phyloP scores from a whole-genome alignment of 108 stramenopile genomes.

The Cyclostephanos invisitatus region DNA sequence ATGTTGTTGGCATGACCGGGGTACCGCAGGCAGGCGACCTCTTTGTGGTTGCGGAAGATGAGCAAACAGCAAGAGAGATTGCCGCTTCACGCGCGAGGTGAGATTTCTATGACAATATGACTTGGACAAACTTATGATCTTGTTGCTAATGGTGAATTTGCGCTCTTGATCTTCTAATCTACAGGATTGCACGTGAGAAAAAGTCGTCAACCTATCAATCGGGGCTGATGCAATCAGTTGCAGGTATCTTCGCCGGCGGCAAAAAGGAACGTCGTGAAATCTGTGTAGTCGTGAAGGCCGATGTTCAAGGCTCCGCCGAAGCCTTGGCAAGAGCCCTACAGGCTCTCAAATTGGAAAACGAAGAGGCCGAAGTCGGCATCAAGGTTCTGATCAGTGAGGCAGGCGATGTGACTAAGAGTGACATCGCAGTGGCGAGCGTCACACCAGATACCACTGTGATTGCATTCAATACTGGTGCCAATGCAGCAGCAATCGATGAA shows the following conservation, averaged over 20 bases:
- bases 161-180: slow-evolving; percentile 6
- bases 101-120: slow-evolving; percentile 12
- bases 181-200: slow-evolving; percentile 74
- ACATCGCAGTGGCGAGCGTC: slow-evolving; percentile 92
- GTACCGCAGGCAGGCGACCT: slow-evolving; percentile 91
- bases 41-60: slow-evolving; percentile 78
- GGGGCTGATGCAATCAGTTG: slow-evolving; percentile 79
- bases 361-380: slow-evolving; percentile 80
- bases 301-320: slow-evolving; percentile 94
- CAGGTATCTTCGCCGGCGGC: slow-evolving; percentile 68
- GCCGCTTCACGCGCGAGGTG: slow-evolving; percentile 72
- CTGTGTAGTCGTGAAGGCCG: slow-evolving; percentile 93
- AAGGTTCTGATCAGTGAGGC: slow-evolving; percentile 90
- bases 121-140: background rate
- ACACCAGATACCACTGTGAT: slow-evolving; percentile 87
- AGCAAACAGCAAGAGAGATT: slow-evolving; percentile 79
- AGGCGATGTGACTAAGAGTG: slow-evolving; percentile 92
- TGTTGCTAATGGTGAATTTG: background rate
- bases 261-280: slow-evolving; percentile 84
- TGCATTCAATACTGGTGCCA: slow-evolving; percentile 92
- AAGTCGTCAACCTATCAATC: slow-evolving; percentile 76
- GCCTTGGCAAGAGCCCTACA: slow-evolving; percentile 87
- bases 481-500: slow-evolving; percentile 88
- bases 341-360: slow-evolving; percentile 87
- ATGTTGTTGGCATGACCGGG: slow-evolving; percentile 84